phyloP scores from a whole-genome alignment of 345 rosid genomes.

The Clausena lansium region DNA sequence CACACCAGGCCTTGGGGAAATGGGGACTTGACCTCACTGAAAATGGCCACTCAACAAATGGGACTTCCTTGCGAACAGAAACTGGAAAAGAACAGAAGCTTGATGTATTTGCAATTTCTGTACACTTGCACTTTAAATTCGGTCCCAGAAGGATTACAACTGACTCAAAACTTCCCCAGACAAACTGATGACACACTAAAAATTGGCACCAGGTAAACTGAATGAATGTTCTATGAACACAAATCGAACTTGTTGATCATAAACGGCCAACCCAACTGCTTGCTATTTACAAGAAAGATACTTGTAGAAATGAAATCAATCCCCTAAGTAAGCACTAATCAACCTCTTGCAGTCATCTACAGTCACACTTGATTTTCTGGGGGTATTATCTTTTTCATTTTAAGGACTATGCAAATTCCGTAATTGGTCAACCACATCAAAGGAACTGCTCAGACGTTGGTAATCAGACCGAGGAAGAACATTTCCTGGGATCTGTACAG shows the following conservation, averaged over 20 bases:
- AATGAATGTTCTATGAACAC: not conserved
- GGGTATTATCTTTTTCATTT: not conserved
- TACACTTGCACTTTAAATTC: conserved; percentile 11
- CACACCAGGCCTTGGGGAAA: not conserved
- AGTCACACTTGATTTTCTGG: not conserved
- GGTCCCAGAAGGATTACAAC: not conserved
- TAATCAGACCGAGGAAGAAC: conserved; percentile 71
- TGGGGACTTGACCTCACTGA: not conserved
- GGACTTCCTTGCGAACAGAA: not conserved
- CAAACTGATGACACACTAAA: not conserved
- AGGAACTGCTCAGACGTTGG: conserved; percentile 67
- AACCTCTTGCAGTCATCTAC: not conserved
- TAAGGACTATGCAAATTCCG: conserved; percentile 73
- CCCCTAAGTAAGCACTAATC: not conserved
- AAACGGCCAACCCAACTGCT: not conserved
- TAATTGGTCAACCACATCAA: conserved; percentile 72
- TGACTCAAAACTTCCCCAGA: not conserved
- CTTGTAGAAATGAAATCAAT: not conserved
- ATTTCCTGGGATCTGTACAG: conserved; percentile 37
- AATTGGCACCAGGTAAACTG: conserved; percentile 5
- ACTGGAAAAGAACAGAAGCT: not conserved
- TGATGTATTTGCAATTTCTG: conserved; percentile 2
- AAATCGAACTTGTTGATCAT: not conserved
- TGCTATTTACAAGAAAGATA: conserved; percentile 15
- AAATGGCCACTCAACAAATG: not conserved